phyloP scores from a whole-genome alignment of 2,329 filamentous ascomycete genomes.

The Pseudohalonectria lignicola region DNA sequence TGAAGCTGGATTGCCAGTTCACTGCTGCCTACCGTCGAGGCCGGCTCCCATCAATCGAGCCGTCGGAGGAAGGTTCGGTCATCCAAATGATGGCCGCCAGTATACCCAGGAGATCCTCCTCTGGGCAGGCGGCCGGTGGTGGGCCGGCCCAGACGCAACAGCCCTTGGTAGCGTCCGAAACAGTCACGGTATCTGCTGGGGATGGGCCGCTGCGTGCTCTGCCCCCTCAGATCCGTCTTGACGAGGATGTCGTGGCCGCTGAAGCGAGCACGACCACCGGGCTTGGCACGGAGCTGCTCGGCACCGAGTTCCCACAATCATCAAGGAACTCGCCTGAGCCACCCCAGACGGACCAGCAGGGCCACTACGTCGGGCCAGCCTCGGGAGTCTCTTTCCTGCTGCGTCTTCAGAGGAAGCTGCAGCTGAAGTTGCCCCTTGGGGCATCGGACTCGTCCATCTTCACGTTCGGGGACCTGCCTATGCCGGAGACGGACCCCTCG shows the following conservation, averaged over 20 bases:
- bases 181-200: too few relatives aligned
- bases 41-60: background rate
- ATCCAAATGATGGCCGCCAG: background rate
- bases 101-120: background rate
- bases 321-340: slow-evolving; percentile 32
- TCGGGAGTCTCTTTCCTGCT: slow-evolving; percentile 37
- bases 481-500: slow-evolving; percentile 29
- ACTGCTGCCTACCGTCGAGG: background rate
- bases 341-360: slow-evolving; percentile 30
- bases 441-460: background rate
- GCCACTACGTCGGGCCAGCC: slow-evolving; percentile 33
- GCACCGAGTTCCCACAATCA: slow-evolving; percentile 5
- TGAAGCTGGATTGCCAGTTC: background rate
- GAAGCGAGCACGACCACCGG: too few relatives aligned
- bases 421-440: background rate
- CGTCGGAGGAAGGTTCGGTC: background rate
- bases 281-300: too few relatives aligned
- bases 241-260: too few relatives aligned
- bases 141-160: background rate
- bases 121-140: too few relatives aligned
- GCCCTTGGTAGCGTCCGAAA: too few relatives aligned
- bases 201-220: too few relatives aligned
- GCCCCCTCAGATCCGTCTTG: too few relatives aligned
- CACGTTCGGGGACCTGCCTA: slow-evolving; percentile 12
- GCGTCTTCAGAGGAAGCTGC: slow-evolving; percentile 24